A percentile compares a stretch with the other conserved stretches of the same genome.
Evolutionary conservation across 2,329 filamentous ascomycete species (phyloP).

Genomic region (Cercospora citrullina): DNA sequence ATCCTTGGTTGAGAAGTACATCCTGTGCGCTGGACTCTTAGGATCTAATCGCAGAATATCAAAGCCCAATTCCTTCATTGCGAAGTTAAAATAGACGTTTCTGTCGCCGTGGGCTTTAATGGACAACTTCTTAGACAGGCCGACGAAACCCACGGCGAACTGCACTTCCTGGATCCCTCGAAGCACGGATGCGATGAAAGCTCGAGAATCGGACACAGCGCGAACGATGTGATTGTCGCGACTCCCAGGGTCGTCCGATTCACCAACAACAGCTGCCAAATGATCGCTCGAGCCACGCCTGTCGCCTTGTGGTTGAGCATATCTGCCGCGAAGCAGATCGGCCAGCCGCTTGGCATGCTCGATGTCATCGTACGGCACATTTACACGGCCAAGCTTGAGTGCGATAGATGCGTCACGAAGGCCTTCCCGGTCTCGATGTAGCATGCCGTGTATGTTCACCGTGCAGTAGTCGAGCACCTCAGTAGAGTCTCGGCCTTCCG

Average conservation of each 20-base stretch:
- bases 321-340: constrained; percentile 47
- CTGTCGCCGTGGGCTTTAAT: constrained; percentile 64
- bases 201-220: constrained; percentile 86
- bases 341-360: constrained; percentile 61
- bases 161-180: constrained; percentile 95
- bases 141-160: constrained; percentile 88
- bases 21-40: constrained; percentile 90
- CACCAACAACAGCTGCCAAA: constrained; percentile 71
- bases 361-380: constrained; percentile 87
- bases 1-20: constrained; percentile 94
- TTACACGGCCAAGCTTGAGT: constrained; percentile 85
- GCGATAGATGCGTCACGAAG: constrained; percentile 87
- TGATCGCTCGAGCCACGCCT: constrained; percentile 52
- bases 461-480: constrained; percentile 87
- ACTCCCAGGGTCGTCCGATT: constrained; percentile 68
- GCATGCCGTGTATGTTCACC: constrained; percentile 85
- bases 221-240: constrained; percentile 70
- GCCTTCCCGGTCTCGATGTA: constrained; percentile 82
- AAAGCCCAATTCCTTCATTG: constrained; percentile 94
- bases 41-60: constrained; percentile 89
- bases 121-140: constrained; percentile 76
- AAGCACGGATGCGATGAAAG: constrained; percentile 85
- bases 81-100: constrained; percentile 80
- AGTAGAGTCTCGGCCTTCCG: constrained; percentile 77
- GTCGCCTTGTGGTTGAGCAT: constrained; percentile 35